Conservation (phyloP, 805 yeast genomes). For the Wickerhamiella spandovensis region DNA sequence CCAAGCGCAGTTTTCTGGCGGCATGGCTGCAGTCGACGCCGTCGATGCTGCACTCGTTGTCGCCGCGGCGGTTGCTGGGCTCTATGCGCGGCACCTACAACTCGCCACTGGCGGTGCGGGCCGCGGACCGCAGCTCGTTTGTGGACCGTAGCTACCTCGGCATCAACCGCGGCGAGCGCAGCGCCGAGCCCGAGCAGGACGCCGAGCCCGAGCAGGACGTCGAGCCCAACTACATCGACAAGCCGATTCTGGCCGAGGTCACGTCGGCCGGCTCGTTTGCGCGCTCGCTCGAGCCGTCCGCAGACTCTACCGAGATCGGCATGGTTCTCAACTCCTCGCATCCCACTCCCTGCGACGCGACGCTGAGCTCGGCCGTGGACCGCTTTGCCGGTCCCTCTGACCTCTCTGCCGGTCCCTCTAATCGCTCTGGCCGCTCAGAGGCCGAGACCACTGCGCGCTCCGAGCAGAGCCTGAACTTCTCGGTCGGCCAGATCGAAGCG, state of each 20-base stretch:
- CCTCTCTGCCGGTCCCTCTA: too few relatives aligned
- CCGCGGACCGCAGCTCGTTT: background rate
- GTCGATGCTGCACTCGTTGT: background rate
- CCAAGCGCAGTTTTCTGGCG: background rate
- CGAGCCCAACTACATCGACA: background rate
- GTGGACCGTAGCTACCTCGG: background rate
- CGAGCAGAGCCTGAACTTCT: too few relatives aligned
- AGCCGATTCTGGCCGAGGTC: background rate
- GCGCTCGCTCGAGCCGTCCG: background rate
- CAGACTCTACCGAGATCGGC: too few relatives aligned
- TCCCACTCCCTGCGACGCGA: too few relatives aligned
- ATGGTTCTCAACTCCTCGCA: too few relatives aligned
- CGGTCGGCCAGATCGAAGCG: too few relatives aligned
- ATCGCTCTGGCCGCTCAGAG: too few relatives aligned
- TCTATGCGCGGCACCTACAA: background rate
- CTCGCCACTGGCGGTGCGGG: background rate
- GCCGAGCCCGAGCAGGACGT: background rate
- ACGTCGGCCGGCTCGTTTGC: background rate
- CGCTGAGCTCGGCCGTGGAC: too few relatives aligned
- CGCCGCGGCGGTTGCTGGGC: background rate
- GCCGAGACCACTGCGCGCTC: too few relatives aligned
- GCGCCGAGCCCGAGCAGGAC: background rate
- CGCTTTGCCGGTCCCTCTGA: too few relatives aligned
- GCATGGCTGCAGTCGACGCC: constrained; percentile 2
- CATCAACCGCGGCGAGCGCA: background rate